phyloP scores from a whole-genome alignment of 148 eudicot genomes.

The Chenopodium formosanum region DNA sequence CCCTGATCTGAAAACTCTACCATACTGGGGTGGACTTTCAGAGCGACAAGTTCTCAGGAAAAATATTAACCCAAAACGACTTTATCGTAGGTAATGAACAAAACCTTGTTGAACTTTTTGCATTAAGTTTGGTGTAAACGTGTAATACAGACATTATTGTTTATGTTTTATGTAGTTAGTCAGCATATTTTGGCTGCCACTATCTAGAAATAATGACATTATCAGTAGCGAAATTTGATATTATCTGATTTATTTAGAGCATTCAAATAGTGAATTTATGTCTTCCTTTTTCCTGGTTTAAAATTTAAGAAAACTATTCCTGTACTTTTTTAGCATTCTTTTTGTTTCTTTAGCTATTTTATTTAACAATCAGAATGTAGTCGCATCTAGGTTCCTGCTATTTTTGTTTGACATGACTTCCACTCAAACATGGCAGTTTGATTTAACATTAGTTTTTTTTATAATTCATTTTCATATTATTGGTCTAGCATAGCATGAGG shows the following conservation, averaged over 20 bases:
- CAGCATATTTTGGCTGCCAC: background rate
- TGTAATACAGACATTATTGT: background rate
- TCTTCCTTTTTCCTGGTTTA: background rate
- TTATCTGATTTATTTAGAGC: background rate
- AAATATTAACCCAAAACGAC: constrained; percentile 93
- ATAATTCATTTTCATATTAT: too few relatives aligned
- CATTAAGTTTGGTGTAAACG: background rate
- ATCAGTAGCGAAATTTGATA: background rate
- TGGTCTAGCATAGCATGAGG: too few relatives aligned
- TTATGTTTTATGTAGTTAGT: background rate
- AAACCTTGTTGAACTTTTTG: background rate
- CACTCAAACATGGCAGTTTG: background rate
- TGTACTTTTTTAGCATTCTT: too few relatives aligned
- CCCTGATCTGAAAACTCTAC: constrained; percentile 91
- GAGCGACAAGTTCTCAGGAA: constrained; percentile 87
- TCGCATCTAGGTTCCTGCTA: background rate
- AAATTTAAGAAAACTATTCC: too few relatives aligned
- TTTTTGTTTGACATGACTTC: background rate
- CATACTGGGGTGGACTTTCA: constrained; percentile 96
- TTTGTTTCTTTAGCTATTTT: too few relatives aligned
- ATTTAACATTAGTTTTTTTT: too few relatives aligned
- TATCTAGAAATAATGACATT: background rate
- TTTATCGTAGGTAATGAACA: constrained; percentile 78
- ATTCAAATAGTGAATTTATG: background rate
- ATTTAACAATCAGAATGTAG: background rate